Evolutionary conservation across 1,284 basidiomycete genomes (phyloP), one percentile per base, ranked within the genome.

Genomic region (Melanopsichium pennsylvanicum): DNA sequence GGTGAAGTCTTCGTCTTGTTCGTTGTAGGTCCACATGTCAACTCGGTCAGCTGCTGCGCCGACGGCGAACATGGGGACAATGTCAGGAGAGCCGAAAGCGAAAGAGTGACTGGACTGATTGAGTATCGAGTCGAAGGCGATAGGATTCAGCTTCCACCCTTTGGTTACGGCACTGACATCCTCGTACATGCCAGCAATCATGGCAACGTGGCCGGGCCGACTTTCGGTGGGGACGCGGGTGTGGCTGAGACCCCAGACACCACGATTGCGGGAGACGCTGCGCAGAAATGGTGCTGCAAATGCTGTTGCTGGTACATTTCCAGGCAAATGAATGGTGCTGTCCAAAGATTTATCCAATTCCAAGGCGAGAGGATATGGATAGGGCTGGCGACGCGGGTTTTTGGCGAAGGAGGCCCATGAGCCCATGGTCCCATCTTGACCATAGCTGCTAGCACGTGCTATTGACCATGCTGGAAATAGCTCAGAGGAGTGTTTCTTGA

Each of bases 141-240:
- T 89, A 23, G 92, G 92, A 82, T 94, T 94, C 5, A 87, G 86
- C 84, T 92, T 92, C 91, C 91, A 92, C 48, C 91, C 91, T 89
- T 90, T 63, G 0, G 89, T 92, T 25, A 94, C 92, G 12, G 91
- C 92, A 5, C 90, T 91, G 5, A 92, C 91, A 73, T 94, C 91
- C 81, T 94, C 92, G 78, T 94, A 93, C 90, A 93, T 92, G 8
- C 91, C 91, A 31, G 89, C 92, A 70, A 94, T 92, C 59, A 94
- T 86, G 23, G 92, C 92, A 25, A 94, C 91, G 49, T 84, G 92
- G 7, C 92, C 92, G 2, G 92, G 92, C 21, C 92, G 84, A 81
- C 89, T 91, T 75, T 94, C 92, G 2, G 92, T 94, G 12, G 92
- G 92, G 2, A 94, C 91, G 38, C 88, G 85, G 0, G 92, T 94